Evolutionary conservation across 768 basidiomycete genomes (phyloP).

Genomic region (Suillus subluteus): DNA sequence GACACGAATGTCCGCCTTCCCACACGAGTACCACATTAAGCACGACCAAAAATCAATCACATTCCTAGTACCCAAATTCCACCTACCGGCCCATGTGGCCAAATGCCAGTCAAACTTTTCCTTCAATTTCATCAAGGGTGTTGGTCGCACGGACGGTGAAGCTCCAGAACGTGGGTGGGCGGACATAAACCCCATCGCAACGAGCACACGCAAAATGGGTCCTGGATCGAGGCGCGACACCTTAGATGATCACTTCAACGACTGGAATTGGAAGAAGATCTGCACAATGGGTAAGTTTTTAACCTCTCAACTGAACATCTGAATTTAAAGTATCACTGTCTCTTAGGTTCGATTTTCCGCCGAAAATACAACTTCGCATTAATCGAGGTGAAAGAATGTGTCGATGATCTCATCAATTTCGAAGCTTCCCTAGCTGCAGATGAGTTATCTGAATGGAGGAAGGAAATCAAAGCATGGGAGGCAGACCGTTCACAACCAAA

Average conservation of each 20-base stretch:
- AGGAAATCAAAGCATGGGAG: conserved; percentile 6
- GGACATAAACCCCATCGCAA: too few relatives aligned
- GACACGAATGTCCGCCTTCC: not conserved
- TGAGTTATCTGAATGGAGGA: not conserved
- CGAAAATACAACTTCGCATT: conserved; percentile 1
- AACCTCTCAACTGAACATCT: not conserved
- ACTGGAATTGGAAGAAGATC: conserved; percentile 1
- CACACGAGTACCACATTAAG: not conserved
- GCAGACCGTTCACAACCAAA: not conserved
- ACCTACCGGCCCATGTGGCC: not conserved
- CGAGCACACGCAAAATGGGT: too few relatives aligned
- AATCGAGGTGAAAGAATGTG: not conserved
- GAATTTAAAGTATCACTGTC: not conserved
- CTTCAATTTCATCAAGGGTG: too few relatives aligned
- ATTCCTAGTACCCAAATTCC: not conserved
- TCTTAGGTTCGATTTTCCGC: not conserved
- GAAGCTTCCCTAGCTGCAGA: not conserved
- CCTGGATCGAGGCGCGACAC: too few relatives aligned
- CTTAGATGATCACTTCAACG: not conserved
- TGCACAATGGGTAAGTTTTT: not conserved
- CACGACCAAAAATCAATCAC: not conserved
- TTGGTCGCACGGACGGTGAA: too few relatives aligned
- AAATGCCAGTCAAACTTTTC: not conserved
- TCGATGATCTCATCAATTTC: not conserved
- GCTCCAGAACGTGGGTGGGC: too few relatives aligned